phyloP scores from a whole-genome alignment of 73 alveolate genomes.

The Breviolum minutum region DNA sequence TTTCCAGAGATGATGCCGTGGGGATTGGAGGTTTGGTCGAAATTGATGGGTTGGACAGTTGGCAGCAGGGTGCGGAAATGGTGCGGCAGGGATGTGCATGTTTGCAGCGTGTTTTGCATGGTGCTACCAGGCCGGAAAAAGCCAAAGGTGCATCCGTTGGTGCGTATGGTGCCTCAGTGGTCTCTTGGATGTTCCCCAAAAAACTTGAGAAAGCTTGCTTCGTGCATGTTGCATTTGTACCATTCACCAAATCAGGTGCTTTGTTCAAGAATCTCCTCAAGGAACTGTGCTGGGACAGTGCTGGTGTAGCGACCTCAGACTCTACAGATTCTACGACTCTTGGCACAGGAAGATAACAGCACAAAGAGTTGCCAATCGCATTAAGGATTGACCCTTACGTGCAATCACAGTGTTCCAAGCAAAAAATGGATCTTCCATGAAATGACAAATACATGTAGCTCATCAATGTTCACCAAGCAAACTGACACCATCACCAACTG shows the following conservation, averaged over 20 bases:
- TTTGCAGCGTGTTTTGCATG: not conserved
- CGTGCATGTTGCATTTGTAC: not conserved
- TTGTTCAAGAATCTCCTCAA: constrained; percentile 76
- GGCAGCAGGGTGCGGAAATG: too few species aligned
- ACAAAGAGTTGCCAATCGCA: too few species aligned
- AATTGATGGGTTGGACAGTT: not conserved
- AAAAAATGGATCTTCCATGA: too few species aligned
- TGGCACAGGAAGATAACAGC: not conserved
- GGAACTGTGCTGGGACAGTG: constrained; percentile 88
- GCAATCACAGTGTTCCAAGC: too few species aligned
- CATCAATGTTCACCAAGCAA: not conserved
- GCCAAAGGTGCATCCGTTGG: constrained; percentile 86
- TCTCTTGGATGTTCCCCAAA: not conserved
- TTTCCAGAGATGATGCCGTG: constrained; percentile 82
- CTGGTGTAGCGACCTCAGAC: constrained; percentile 28
- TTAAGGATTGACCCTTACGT: too few species aligned
- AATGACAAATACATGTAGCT: not conserved
- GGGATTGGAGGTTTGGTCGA: constrained; percentile 55
- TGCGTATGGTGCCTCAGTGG: constrained; percentile 6
- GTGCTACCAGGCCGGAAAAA: constrained; percentile 50
- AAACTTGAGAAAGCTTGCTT: not conserved
- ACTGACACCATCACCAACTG: too few species aligned
- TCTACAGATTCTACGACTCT: not conserved
- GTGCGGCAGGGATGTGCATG: not conserved
- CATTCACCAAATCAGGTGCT: constrained; percentile 21